Conservation (phyloP, 345 rosid species). For the Boechera stricta region DNA sequence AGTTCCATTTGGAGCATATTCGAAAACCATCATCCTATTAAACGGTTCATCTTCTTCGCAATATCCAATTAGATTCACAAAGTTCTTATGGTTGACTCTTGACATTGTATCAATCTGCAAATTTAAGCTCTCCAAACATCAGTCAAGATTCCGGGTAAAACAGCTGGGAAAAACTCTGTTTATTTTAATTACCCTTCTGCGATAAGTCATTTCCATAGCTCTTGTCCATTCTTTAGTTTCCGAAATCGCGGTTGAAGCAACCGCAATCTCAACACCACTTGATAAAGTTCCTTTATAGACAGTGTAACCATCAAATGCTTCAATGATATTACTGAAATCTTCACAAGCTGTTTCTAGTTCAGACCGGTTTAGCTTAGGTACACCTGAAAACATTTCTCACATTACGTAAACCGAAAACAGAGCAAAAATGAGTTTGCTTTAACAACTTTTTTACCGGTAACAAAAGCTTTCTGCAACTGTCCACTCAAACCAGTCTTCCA, state of each 20-base stretch:
- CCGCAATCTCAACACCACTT: constrained; percentile 97
- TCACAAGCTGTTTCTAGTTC: constrained; percentile 98
- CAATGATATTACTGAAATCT: constrained; percentile 95
- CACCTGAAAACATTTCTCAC: constrained; percentile 56
- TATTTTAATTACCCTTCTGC: constrained; percentile 61
- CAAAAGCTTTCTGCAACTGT: constrained; percentile 90
- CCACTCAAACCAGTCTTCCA: constrained; percentile 98
- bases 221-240: constrained; percentile 72
- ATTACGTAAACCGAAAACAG: constrained; percentile 12
- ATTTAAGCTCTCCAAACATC: background rate
- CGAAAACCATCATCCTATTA: constrained; percentile 96
- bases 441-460: constrained; percentile 59
- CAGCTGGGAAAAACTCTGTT: background rate
- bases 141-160: background rate
- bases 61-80: constrained; percentile 84
- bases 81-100: constrained; percentile 88
- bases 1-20: constrained; percentile 92
- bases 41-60: constrained; percentile 93
- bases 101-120: constrained; percentile 77
- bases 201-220: constrained; percentile 66
- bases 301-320: constrained; percentile 59
- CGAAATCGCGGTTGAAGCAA: constrained; percentile 57
- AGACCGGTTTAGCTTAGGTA: constrained; percentile 83
- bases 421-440: background rate
- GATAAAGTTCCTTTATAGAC: constrained; percentile 95